Percentiles rank a stretch among this genome's conserved stretches.
phyloP scores from a whole-genome alignment of 805 yeast genomes.

The Metschnikowia chrysomelidarum region DNA sequence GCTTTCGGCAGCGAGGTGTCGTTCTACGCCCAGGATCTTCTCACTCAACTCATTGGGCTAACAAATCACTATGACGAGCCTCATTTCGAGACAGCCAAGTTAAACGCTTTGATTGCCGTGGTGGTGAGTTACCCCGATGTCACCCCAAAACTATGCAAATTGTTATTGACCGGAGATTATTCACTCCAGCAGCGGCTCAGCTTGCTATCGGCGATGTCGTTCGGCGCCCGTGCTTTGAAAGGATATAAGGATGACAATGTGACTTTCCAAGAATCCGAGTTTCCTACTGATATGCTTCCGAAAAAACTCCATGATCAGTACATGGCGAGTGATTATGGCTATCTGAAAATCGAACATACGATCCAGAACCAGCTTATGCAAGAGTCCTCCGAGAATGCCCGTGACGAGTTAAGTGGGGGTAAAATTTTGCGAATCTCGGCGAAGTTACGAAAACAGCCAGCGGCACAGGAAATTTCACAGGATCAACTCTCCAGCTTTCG shows the following conservation, averaged over 20 bases:
- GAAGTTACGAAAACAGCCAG: slow-evolving; percentile 23
- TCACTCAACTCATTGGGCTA: slow-evolving; percentile 51
- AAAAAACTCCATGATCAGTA: slow-evolving; percentile 45
- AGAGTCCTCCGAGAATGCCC: slow-evolving; percentile 30
- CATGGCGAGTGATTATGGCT: slow-evolving; percentile 22
- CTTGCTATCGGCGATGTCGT: slow-evolving; percentile 63
- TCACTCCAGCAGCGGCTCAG: slow-evolving; percentile 76
- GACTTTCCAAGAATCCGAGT: slow-evolving; percentile 29
- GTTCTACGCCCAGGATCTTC: slow-evolving; percentile 54
- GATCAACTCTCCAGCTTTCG: slow-evolving; percentile 32
- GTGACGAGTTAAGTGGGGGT: slow-evolving; percentile 37
- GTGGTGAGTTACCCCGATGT: slow-evolving; percentile 47
- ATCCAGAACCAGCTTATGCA: slow-evolving; percentile 36
- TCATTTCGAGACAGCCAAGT: slow-evolving; percentile 60
- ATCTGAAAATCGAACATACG: slow-evolving; percentile 14
- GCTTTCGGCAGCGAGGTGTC: slow-evolving; percentile 58
- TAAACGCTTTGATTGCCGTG: slow-evolving; percentile 65
- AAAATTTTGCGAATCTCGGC: slow-evolving; percentile 44
- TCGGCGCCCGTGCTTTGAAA: slow-evolving; percentile 71
- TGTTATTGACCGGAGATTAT: slow-evolving; percentile 69
- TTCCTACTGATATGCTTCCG: slow-evolving; percentile 47
- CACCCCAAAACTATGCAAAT: slow-evolving; percentile 45
- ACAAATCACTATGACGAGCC: slow-evolving; percentile 55
- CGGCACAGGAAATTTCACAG: slow-evolving; percentile 8
- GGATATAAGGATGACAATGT: slow-evolving; percentile 54